Percentiles rank a stretch among this genome's conserved stretches.
These are phyloP conservation scores for Nigrograna mackinnonii DNA, from an alignment of 2,329 filamentous ascomycete species.

Conservation along the genomic window DNA sequence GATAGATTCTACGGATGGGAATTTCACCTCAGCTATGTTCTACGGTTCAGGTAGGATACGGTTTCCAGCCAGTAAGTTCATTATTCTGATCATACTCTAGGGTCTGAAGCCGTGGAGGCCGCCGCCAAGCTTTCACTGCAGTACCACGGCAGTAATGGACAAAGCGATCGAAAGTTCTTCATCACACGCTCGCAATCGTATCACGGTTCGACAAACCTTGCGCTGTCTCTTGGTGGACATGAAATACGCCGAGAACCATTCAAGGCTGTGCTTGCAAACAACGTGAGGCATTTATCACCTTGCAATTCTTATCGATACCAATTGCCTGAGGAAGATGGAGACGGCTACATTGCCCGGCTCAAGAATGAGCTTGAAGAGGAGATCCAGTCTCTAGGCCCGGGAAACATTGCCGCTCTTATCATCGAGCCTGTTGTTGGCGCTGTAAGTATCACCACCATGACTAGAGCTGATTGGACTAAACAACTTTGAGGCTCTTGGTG, in stretches of 20 bases:
- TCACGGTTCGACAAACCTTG: conserved; percentile 71
- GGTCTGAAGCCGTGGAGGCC: no score
- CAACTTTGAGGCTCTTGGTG: conserved; percentile 64
- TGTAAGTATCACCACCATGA: conserved; percentile 51
- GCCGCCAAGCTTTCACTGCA: no score
- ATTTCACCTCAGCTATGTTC: conserved; percentile 60
- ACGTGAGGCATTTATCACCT: conserved; percentile 65
- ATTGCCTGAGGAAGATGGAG: conserved; percentile 55
- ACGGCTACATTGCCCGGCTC: conserved; percentile 63
- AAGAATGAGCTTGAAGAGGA: conserved; percentile 68
- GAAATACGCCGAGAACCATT: conserved; percentile 63
- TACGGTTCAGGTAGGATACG: conserved; percentile 58
- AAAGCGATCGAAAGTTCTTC: conserved; percentile 59
- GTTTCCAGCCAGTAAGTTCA: no score
- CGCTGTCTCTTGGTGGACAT: conserved; percentile 68
- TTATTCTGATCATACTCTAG: no score
- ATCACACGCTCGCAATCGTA: conserved; percentile 69
- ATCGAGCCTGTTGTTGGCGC: conserved; percentile 75
- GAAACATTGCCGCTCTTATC: conserved; percentile 72
- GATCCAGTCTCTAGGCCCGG: conserved; percentile 64
- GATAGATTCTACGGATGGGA: conserved; percentile 54
- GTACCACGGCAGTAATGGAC: no score
- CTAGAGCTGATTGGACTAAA: conserved; percentile 5
- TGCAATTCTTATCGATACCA: conserved; percentile 69
- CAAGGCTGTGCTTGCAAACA: conserved; percentile 60